Evolutionary conservation across 345 rosid genomes (phyloP).

Genomic region (Physaria fendleri): DNA sequence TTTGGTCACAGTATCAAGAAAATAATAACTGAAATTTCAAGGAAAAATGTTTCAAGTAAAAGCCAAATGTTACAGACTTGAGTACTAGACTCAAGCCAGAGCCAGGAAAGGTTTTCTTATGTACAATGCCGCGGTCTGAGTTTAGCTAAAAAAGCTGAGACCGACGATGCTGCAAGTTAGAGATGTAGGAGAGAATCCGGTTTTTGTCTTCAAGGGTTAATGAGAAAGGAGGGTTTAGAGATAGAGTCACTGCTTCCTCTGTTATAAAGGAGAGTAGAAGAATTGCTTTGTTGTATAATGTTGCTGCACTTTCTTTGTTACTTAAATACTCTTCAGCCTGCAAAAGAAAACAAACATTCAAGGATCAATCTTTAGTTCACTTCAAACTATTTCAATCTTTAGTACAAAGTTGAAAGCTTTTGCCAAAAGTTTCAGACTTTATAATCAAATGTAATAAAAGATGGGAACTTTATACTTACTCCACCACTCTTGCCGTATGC

Average conservation of each 20-base stretch:
- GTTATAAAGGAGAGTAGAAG: slow-evolving; percentile 54
- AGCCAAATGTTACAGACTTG: slow-evolving; percentile 9
- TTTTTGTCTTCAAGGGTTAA: slow-evolving; percentile 41
- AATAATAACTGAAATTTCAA: slow-evolving; percentile 9
- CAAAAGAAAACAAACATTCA: background rate
- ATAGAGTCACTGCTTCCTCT: slow-evolving; percentile 57
- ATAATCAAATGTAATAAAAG: too few species aligned
- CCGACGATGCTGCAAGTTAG: slow-evolving; percentile 47
- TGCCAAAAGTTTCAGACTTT: background rate
- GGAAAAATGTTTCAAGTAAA: background rate
- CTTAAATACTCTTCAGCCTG: slow-evolving; percentile 65
- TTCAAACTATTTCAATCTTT: too few species aligned
- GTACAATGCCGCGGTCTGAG: slow-evolving; percentile 27
- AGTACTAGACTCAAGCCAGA: background rate
- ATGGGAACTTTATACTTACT: slow-evolving; percentile 31
- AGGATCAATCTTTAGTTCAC: too few species aligned
- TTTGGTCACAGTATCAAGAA: slow-evolving; percentile 14
- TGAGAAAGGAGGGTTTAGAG: slow-evolving; percentile 52
- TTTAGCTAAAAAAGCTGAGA: slow-evolving; percentile 39
- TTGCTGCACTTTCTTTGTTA: slow-evolving; percentile 46
- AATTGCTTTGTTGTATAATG: slow-evolving; percentile 58
- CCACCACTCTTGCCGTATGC: slow-evolving; percentile 55
- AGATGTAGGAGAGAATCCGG: slow-evolving; percentile 50
- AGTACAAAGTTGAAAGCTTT: background rate
- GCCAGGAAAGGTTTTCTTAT: slow-evolving; percentile 9